Conservation (phyloP, 352 stramenopile genomes). For the Phytophthora litchii region DNA sequence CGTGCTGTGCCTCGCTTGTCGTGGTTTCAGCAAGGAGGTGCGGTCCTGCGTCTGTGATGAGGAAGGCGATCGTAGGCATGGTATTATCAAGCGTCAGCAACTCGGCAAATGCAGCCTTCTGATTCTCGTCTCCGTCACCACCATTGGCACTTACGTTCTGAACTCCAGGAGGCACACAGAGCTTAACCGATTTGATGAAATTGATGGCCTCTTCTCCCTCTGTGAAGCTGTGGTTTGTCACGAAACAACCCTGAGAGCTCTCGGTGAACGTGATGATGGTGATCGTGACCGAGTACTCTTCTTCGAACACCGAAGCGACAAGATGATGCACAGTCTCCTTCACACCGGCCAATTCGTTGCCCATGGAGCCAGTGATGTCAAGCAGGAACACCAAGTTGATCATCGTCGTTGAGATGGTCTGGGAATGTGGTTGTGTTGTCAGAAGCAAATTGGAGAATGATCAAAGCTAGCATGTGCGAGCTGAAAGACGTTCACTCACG, state of each 20-base stretch:
- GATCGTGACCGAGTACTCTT: conserved; percentile 59
- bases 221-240: conserved; percentile 68
- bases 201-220: conserved; percentile 44
- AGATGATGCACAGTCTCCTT: conserved; percentile 63
- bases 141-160: conserved; percentile 45
- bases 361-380: conserved; percentile 81
- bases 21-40: conserved; percentile 45
- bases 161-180: conserved; percentile 51
- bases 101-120: conserved; percentile 66
- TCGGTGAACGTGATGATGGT: conserved; percentile 82
- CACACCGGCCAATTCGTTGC: conserved; percentile 54
- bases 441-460: conserved; percentile 30
- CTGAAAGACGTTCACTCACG: conserved; percentile 28
- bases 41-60: conserved; percentile 67
- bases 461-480: neutral
- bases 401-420: conserved; percentile 35
- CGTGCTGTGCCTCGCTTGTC: conserved; percentile 44
- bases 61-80: conserved; percentile 66
- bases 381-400: conserved; percentile 74
- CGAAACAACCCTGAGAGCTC: conserved; percentile 51
- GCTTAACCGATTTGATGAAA: conserved; percentile 49
- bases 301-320: conserved; percentile 56
- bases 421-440: conserved; percentile 1
- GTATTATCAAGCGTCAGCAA: conserved; percentile 52
- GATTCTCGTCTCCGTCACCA: conserved; percentile 69